These are phyloP conservation scores for Aureobasidium uvarum DNA, from an alignment of 2,329 filamentous ascomycete genomes.

Conservation along the genomic window DNA sequence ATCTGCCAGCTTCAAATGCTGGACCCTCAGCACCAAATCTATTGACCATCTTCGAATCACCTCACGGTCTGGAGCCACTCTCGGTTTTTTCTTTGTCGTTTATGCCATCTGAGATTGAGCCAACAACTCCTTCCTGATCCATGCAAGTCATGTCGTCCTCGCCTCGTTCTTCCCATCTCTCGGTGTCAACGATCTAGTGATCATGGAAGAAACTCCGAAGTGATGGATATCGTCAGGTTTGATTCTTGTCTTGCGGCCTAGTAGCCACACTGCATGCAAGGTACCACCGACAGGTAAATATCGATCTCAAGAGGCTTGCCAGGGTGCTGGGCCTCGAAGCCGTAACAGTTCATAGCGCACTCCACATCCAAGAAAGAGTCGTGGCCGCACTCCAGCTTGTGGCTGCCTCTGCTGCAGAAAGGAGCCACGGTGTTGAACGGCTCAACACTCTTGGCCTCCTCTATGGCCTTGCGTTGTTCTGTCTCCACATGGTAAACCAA, in stretches of 20 bases:
- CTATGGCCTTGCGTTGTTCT: background rate
- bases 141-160: background rate
- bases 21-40: background rate
- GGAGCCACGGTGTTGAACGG: background rate
- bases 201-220: background rate
- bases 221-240: too few relatives aligned
- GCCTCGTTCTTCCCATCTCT: background rate
- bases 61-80: too few relatives aligned
- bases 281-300: background rate
- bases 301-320: background rate
- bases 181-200: background rate
- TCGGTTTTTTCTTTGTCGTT: too few relatives aligned
- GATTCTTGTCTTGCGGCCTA: background rate
- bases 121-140: background rate
- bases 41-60: background rate
- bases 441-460: background rate
- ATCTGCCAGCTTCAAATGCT: background rate
- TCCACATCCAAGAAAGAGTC: background rate
- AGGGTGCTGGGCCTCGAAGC: background rate
- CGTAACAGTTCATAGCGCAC: slow-evolving; percentile 6
- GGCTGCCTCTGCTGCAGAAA: background rate
- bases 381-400: slow-evolving; percentile 9
- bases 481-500: background rate
- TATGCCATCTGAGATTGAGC: background rate
- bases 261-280: background rate